Percentiles rank a stretch among this genome's conserved stretches.
Conservation (phyloP, 805 yeast species). For the Zygosaccharomyces kombuchaensis region DNA sequence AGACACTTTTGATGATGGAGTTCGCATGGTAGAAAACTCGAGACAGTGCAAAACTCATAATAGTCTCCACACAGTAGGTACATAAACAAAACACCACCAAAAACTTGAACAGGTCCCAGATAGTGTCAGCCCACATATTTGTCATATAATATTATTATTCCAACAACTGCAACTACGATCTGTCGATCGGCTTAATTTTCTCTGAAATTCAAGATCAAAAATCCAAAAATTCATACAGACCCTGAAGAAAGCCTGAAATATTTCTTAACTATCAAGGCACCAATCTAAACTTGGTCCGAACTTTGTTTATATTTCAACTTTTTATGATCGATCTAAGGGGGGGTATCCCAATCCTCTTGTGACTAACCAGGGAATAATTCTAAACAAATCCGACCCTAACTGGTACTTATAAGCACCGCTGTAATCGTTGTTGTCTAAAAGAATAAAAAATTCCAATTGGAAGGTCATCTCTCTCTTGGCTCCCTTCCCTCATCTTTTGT, state of each 20-base stretch:
- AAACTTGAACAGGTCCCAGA: slow-evolving; percentile 3
- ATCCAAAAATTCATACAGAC: not conserved
- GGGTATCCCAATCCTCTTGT: not conserved
- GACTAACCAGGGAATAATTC: not conserved
- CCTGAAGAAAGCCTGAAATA: not conserved
- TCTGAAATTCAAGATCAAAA: not conserved
- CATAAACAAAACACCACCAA: slow-evolving; percentile 5
- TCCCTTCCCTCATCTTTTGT: not conserved
- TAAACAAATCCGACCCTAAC: not conserved
- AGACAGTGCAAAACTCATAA: slow-evolving; percentile 4
- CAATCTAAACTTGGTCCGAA: not conserved
- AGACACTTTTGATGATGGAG: slow-evolving; percentile 12
- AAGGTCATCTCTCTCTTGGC: not conserved
- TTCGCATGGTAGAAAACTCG: slow-evolving; percentile 4
- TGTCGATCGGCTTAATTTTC: not conserved
- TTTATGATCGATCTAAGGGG: not conserved
- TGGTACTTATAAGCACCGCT: not conserved
- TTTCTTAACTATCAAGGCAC: not conserved
- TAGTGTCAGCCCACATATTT: not conserved
- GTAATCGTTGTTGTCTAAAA: not conserved
- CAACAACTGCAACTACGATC: not conserved
- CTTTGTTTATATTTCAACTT: not conserved
- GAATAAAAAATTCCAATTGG: not conserved
- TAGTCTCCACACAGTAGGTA: slow-evolving; percentile 3
- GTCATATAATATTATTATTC: not conserved